Evolutionary conservation across 2,329 filamentous ascomycete species (phyloP).

Genomic region (Calonectria honghensis): DNA sequence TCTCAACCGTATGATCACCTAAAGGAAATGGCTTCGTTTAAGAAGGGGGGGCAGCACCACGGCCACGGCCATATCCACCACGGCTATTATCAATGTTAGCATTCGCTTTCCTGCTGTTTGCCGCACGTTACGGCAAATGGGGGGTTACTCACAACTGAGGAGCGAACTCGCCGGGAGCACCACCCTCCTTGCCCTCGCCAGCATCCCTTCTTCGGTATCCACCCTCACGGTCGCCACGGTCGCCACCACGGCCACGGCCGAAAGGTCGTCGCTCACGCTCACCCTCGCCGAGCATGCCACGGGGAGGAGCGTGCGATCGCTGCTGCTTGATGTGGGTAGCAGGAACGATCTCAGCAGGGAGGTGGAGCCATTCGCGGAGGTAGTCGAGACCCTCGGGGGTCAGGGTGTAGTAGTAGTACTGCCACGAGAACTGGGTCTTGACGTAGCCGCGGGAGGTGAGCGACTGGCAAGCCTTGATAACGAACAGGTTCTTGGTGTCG

Average conservation of each 20-base stretch:
- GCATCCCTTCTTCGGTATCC: conserved; percentile 94
- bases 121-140: conserved; percentile 22
- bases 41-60: conserved; percentile 84
- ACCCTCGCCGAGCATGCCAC: conserved; percentile 96
- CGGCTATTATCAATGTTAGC: conserved; percentile 74
- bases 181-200: conserved; percentile 92
- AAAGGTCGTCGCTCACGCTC: conserved; percentile 89
- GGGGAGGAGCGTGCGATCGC: conserved; percentile 97
- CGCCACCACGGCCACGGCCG: conserved; percentile 84
- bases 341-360: conserved; percentile 99
- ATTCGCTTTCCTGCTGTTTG: conserved; percentile 39
- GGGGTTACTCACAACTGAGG: conserved; percentile 84
- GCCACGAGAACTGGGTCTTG: conserved; percentile 99
- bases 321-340: conserved; percentile 99
- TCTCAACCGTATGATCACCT: conserved; percentile 65
- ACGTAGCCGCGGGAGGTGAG: conserved; percentile 98
- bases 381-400: conserved; percentile 99
- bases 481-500: conserved; percentile 99
- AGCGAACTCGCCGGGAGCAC: conserved; percentile 92
- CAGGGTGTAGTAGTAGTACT: conserved; percentile 99
- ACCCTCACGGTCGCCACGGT: conserved; percentile 89
- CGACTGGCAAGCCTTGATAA: conserved; percentile 99
- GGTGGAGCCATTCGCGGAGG: conserved; percentile 99
- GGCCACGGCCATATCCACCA: conserved; percentile 92
- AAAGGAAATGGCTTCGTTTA: conserved; percentile 68